phyloP scores from a whole-genome alignment of 805 yeast species.

The Starmerella gropengiesseri region DNA sequence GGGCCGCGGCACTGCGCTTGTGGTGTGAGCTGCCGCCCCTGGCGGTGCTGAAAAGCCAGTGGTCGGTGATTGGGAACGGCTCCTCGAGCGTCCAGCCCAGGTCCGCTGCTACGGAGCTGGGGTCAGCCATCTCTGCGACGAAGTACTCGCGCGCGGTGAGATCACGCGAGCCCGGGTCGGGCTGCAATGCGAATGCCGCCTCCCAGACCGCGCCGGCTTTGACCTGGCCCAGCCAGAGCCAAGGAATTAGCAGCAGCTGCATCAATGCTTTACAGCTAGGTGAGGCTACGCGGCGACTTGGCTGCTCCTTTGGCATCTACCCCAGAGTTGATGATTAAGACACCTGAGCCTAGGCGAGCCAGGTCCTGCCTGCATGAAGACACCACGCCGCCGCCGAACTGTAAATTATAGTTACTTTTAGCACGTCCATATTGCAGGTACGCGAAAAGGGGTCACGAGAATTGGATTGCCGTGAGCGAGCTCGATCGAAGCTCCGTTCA shows the following conservation, averaged over 20 bases:
- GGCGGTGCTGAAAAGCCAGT: slow-evolving; percentile 23
- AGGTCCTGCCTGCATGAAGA: too few species aligned
- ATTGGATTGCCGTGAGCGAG: too few species aligned
- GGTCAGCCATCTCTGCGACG: slow-evolving; percentile 20
- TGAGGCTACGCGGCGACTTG: too few species aligned
- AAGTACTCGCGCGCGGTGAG: slow-evolving; percentile 17
- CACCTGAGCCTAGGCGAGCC: too few species aligned
- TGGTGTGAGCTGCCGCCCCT: background rate
- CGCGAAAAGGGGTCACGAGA: too few species aligned
- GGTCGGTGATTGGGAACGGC: slow-evolving; percentile 24
- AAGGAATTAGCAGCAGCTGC: background rate
- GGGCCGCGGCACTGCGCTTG: slow-evolving; percentile 3
- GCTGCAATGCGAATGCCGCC: slow-evolving; percentile 17
- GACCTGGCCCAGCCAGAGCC: slow-evolving; percentile 3
- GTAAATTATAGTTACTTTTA: too few species aligned
- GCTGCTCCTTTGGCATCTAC: too few species aligned
- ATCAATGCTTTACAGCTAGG: too few species aligned
- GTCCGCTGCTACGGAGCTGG: slow-evolving; percentile 5
- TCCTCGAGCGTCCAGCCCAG: slow-evolving; percentile 20
- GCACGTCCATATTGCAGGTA: too few species aligned
- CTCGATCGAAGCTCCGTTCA: too few species aligned
- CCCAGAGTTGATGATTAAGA: slow-evolving; percentile 1
- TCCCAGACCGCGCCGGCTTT: slow-evolving; percentile 18
- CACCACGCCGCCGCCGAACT: too few species aligned
- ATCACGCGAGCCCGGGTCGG: slow-evolving; percentile 21